phyloP scores from a whole-genome alignment of 164 flowering plant genomes.

The Echeveria elegans region DNA sequence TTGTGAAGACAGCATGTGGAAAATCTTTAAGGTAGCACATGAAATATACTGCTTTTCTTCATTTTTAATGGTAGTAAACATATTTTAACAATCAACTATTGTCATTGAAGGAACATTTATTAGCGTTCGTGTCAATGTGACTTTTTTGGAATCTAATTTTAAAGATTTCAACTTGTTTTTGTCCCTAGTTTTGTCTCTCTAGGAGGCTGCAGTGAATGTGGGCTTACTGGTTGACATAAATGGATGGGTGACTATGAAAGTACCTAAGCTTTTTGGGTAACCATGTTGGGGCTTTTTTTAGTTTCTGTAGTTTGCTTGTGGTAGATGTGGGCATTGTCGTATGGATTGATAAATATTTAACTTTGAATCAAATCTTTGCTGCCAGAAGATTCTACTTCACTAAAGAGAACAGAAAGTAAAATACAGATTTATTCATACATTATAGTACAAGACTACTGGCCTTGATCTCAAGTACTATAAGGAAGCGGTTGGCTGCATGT shows the following conservation, averaged over 20 bases:
- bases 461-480: too few relatives aligned
- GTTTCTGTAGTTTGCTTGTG: not conserved
- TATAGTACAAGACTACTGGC: conserved; percentile 28
- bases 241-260: not conserved
- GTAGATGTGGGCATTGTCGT: not conserved
- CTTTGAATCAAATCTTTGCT: not conserved
- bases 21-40: too few relatives aligned
- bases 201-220: not conserved
- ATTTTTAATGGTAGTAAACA: too few relatives aligned
- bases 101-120: too few relatives aligned
- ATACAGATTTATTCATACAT: not conserved
- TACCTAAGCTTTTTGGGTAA: not conserved
- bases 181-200: conserved; percentile 1
- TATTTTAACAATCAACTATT: too few relatives aligned
- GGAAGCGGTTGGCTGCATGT: not conserved
- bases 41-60: too few relatives aligned
- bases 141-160: not conserved
- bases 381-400: conserved; percentile 1
- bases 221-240: not conserved
- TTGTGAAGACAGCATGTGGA: too few relatives aligned
- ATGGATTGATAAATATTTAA: not conserved
- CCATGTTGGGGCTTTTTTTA: not conserved
- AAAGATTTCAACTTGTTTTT: not conserved
- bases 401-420: not conserved
- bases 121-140: not conserved